A percentile compares a stretch with the other conserved stretches of the same genome.
Conservation (phyloP, 768 basidiomycete species). For the Calocybe indica region DNA sequence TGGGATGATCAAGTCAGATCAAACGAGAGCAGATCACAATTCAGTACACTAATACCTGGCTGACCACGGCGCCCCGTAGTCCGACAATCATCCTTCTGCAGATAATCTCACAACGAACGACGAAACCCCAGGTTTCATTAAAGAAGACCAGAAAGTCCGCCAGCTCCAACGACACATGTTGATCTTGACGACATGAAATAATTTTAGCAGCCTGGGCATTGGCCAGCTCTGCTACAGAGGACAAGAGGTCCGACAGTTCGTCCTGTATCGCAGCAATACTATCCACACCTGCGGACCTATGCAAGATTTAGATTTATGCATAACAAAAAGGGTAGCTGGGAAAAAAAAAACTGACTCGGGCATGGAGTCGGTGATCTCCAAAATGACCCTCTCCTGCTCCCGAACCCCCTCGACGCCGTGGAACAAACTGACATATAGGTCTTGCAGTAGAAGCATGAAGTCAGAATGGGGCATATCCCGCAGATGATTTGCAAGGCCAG, state of each 20-base stretch:
- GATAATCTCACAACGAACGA: constrained; percentile 80
- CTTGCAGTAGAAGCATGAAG: constrained; percentile 57
- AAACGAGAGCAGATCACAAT: constrained; percentile 1
- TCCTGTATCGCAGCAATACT: too few species aligned
- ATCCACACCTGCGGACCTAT: too few species aligned
- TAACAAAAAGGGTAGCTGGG: too few species aligned
- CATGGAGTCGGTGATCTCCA: constrained; percentile 49
- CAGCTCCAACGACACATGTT: constrained; percentile 23
- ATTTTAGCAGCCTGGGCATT: not conserved
- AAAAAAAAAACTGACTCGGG: constrained; percentile 17
- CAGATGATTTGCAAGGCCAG: constrained; percentile 48
- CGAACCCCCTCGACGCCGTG: constrained; percentile 66
- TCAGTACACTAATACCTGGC: constrained; percentile 48
- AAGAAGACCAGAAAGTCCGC: constrained; percentile 77
- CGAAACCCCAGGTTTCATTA: constrained; percentile 84
- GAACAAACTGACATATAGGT: constrained; percentile 57
- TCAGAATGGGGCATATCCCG: constrained; percentile 62
- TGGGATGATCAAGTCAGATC: constrained; percentile 22
- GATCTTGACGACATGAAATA: not conserved
- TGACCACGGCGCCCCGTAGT: constrained; percentile 77
- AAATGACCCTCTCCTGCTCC: constrained; percentile 48
- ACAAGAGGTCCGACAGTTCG: not conserved
- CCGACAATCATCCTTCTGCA: constrained; percentile 91
- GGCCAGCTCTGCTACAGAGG: not conserved
- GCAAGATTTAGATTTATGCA: too few species aligned